A percentile compares a stretch with the other conserved stretches of the same genome.
These are phyloP conservation scores for Rhodotorula babjevae DNA, from an alignment of 768 basidiomycete genomes.

Conservation along the genomic window DNA sequence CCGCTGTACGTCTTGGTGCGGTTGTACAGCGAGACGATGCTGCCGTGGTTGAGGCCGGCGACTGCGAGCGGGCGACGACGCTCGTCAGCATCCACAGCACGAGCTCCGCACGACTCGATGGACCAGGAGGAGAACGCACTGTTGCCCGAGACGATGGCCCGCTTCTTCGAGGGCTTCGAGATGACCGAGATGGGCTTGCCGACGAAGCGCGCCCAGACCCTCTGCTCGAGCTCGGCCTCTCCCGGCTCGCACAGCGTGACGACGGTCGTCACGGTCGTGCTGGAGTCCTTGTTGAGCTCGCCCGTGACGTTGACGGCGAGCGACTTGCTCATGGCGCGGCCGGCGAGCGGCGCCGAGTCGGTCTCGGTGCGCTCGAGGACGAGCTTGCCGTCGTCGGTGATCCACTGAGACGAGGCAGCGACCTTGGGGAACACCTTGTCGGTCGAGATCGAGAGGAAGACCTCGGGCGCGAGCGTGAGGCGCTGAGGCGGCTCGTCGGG, in stretches of 20 bases:
- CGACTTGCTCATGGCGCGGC: constrained; percentile 88
- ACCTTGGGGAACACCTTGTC: constrained; percentile 49
- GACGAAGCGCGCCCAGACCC: constrained; percentile 73
- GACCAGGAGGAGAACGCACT: constrained; percentile 49
- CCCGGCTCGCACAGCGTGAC: constrained; percentile 71
- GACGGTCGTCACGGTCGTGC: constrained; percentile 83
- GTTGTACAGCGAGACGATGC: constrained; percentile 91
- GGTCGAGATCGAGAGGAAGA: constrained; percentile 82
- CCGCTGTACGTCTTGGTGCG: constrained; percentile 87
- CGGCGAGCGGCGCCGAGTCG: constrained; percentile 74
- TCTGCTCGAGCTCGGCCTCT: constrained; percentile 59
- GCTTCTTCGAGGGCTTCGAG: constrained; percentile 96
- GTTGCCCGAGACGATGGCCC: constrained; percentile 82
- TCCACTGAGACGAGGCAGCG: constrained; percentile 74
- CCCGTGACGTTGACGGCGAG: constrained; percentile 77
- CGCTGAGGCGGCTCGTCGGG: constrained; percentile 48
- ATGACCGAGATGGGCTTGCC: constrained; percentile 97
- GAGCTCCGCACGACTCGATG: too few relatives aligned
- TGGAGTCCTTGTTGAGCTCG: constrained; percentile 71
- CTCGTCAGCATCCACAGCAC: too few relatives aligned
- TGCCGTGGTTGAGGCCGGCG: constrained; percentile 95
- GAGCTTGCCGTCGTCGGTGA: constrained; percentile 71
- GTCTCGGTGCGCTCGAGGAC: constrained; percentile 69
- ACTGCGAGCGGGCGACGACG: constrained; percentile 4
- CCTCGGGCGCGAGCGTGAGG: constrained; percentile 61